Base-by-base conservation (phyloP, 2,329 filamentous ascomycete genomes). In the Sphaerulina vaccinii region DNA sequence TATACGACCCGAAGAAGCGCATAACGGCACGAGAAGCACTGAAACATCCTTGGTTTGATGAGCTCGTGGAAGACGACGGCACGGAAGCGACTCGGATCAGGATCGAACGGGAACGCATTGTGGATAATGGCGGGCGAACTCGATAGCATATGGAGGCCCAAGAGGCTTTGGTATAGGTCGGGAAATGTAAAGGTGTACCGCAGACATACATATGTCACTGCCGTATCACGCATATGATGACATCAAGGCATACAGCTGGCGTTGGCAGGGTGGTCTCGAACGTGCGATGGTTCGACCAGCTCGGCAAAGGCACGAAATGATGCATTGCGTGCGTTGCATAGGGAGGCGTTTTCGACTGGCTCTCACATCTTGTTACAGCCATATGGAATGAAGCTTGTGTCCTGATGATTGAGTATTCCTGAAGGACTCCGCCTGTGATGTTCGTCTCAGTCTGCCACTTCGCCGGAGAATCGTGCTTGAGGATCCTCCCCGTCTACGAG, bases 41-140 rank as follows among this genome's bases (percentile, higher is more conserved):
- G 56, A 80, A 84, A 65, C 83, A 86, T 64, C 79, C 80, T 1
- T 86, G 83, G 83, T 86, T 86, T 70, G 80, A 77, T 57, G 82
- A 86, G 66, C 73, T 75, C 10, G 73, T 85, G 18, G 76, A 84
- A 61, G 83, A 86, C 62, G 83, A 86, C 63, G 83, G 83, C 51
- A 85, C 82, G 11, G 82, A 85, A 68, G 82, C 82, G 16, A 73
- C 79, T 51, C 77, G 80, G 51, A 84, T 85, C 56, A 48, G 63
- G 33, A 55, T 61, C 9, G 65, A 68, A 54, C 52, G 65, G 35
- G 63, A 68, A 44, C 52, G 62, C 35, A 38, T 62, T 32, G 53
- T 54, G 27, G 51, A 62, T 33, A 45, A 57, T 38, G 46, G 35
- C 15, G 56, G 41, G 22, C 51, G 51, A 27, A 42, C 38, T 43